phyloP scores from a whole-genome alignment of 2,329 filamentous ascomycete genomes.

The Fusarium siculi region DNA sequence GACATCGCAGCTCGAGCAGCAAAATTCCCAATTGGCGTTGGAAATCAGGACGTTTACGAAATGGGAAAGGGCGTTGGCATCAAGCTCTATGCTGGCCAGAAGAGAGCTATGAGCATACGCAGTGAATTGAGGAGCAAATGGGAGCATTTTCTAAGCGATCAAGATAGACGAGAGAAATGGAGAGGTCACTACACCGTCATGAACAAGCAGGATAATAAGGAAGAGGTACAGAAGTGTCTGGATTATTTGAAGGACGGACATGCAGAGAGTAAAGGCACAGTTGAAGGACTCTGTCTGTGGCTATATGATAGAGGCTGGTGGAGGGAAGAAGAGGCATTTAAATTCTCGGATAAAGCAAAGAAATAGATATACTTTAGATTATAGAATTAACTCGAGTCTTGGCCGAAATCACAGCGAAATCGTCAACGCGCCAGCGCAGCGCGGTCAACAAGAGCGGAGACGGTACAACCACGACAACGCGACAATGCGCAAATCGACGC shows the following conservation, averaged over 20 bases:
- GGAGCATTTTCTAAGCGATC: conserved; percentile 23
- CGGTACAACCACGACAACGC: background rate
- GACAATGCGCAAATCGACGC: background rate
- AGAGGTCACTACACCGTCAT: conserved; percentile 32
- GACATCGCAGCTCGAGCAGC: background rate
- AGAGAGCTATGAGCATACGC: background rate
- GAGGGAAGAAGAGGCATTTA: background rate
- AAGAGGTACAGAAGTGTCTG: conserved; percentile 14
- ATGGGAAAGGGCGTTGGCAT: conserved; percentile 33
- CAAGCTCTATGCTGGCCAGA: conserved; percentile 7
- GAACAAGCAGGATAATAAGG: conserved; percentile 34
- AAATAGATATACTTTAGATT: background rate
- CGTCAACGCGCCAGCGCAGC: too few species aligned
- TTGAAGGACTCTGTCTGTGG: conserved; percentile 22
- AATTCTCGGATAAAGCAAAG: background rate
- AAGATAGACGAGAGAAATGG: conserved; percentile 24
- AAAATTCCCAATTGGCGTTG: background rate
- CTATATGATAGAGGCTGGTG: conserved; percentile 29
- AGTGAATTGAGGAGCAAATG: conserved; percentile 20
- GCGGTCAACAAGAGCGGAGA: too few species aligned
- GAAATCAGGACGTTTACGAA: conserved; percentile 9
- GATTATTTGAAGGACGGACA: background rate
- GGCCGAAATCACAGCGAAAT: rapidly evolving
- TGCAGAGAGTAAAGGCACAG: conserved; percentile 5
- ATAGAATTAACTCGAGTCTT: background rate